phyloP scores from a whole-genome alignment of 306 rosid species.

The Gillenia trifoliata region DNA sequence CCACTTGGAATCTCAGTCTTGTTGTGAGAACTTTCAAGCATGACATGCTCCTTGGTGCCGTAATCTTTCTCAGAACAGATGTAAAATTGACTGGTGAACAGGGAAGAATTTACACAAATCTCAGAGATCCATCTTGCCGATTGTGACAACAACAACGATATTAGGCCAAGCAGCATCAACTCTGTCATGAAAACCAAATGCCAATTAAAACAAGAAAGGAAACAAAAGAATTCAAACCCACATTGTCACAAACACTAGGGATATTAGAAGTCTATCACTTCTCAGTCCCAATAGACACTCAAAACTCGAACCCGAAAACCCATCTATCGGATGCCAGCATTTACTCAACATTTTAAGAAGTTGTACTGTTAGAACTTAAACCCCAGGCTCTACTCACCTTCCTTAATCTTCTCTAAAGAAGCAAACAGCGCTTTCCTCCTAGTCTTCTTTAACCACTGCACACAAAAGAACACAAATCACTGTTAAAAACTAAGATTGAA shows the following conservation, averaged over 20 bases:
- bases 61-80: slow-evolving; percentile 65
- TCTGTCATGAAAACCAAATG: slow-evolving; percentile 42
- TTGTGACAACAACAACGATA: slow-evolving; percentile 90
- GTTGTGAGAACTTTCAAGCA: slow-evolving; percentile 33
- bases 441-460: slow-evolving; percentile 86
- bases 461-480: neutral
- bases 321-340: neutral
- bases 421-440: slow-evolving; percentile 84
- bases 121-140: slow-evolving; percentile 85
- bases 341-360: neutral
- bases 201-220: neutral
- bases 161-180: slow-evolving; percentile 92
- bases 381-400: slow-evolving; percentile 40
- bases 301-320: too few species aligned
- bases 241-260: neutral
- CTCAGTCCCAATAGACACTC: too few species aligned
- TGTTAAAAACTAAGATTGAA: neutral
- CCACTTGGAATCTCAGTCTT: slow-evolving; percentile 33
- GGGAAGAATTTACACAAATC: slow-evolving; percentile 83
- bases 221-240: neutral
- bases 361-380: neutral
- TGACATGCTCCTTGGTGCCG: slow-evolving; percentile 18
- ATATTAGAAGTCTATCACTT: neutral
- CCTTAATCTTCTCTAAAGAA: slow-evolving; percentile 90
- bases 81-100: slow-evolving; percentile 64